A percentile compares a stretch with the other conserved stretches of the same genome.
phyloP scores from a whole-genome alignment of 352 stramenopile species.

The Peronosclerospora sorghi region DNA sequence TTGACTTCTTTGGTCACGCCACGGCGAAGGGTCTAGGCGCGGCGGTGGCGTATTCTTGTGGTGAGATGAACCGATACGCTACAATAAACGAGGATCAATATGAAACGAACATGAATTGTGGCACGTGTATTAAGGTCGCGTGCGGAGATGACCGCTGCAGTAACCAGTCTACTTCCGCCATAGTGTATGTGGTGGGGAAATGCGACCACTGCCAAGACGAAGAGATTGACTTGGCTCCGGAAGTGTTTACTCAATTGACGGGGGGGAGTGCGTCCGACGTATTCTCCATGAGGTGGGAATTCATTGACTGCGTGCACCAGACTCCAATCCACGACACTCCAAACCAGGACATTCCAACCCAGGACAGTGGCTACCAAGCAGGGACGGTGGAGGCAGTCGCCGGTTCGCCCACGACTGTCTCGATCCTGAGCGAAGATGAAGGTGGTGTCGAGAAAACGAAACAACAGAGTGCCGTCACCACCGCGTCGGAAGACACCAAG shows the following conservation, averaged over 20 bases:
- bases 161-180: slow-evolving; percentile 20
- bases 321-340: neutral
- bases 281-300: slow-evolving; percentile 30
- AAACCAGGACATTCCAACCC: slow-evolving; percentile 1
- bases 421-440: slow-evolving; percentile 20
- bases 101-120: slow-evolving; percentile 36
- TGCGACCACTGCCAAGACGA: slow-evolving; percentile 46
- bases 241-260: slow-evolving; percentile 30
- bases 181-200: slow-evolving; percentile 40
- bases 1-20: slow-evolving; percentile 27
- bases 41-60: slow-evolving; percentile 25
- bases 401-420: neutral
- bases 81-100: slow-evolving; percentile 48
- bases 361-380: slow-evolving; percentile 9
- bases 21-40: slow-evolving; percentile 31
- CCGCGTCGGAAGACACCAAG: slow-evolving; percentile 13
- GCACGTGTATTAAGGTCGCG: slow-evolving; percentile 40
- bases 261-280: slow-evolving; percentile 13
- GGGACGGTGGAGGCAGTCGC: slow-evolving; percentile 8
- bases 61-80: slow-evolving; percentile 37
- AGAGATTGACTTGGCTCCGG: slow-evolving; percentile 32
- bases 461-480: slow-evolving; percentile 2
- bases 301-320: slow-evolving; percentile 22
- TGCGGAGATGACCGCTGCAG: slow-evolving; percentile 35
- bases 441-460: slow-evolving; percentile 15